phyloP scores from a whole-genome alignment of 148 eudicot species.

The Rhododendron williamsianum region DNA sequence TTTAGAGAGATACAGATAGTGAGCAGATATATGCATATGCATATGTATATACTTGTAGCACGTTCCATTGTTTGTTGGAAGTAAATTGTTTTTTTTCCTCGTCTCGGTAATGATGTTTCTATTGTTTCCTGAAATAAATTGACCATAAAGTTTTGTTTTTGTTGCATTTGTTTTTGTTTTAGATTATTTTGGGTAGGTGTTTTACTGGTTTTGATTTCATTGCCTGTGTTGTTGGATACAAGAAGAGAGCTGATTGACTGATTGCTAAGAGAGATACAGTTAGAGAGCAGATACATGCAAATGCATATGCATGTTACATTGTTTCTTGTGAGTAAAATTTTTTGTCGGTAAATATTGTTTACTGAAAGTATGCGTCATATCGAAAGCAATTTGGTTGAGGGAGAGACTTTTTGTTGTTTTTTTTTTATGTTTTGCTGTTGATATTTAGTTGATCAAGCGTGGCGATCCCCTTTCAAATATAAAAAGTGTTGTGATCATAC shows the following conservation, averaged over 20 bases:
- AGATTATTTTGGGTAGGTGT: background rate
- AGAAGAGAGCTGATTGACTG: background rate
- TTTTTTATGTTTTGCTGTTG: no score
- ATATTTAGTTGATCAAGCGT: no score
- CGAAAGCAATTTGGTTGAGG: no score
- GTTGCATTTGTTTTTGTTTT: no score
- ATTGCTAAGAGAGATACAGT: background rate
- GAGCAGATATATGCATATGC: background rate
- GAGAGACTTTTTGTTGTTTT: no score
- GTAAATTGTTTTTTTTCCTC: background rate
- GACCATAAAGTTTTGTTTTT: background rate
- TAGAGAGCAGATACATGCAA: background rate
- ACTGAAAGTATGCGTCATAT: background rate
- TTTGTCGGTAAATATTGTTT: background rate
- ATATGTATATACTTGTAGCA: background rate
- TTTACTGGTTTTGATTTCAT: background rate
- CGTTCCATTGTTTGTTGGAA: background rate
- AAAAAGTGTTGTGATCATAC: no score
- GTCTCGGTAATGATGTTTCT: background rate
- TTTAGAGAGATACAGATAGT: background rate
- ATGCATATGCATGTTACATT: background rate
- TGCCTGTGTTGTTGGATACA: background rate
- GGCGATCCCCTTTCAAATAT: no score
- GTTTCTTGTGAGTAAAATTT: background rate
- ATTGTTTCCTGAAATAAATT: background rate